Base-by-base conservation (phyloP, 78 protist genomes). In the Dictyostelium purpureum region DNA sequence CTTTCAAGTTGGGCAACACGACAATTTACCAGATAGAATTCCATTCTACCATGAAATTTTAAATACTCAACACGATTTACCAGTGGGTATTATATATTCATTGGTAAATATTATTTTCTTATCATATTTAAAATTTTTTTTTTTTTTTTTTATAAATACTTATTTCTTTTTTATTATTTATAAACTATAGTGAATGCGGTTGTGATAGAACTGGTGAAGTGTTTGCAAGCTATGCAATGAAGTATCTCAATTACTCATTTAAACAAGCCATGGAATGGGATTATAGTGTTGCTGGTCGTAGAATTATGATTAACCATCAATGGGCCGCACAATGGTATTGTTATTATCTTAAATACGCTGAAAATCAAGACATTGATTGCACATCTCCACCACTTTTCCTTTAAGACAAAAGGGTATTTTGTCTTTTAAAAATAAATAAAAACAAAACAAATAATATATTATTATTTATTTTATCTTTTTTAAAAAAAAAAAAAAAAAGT, bases 131-230 rank as follows among this genome's bases (percentile, higher is more conserved):
- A n/a, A n/a, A n/a, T n/a, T n/a, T n/a, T n/a, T n/a, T n/a, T n/a
- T n/a, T n/a, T n/a, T n/a, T n/a, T n/a, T n/a, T n/a, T n/a, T n/a
- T n/a, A n/a, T n/a, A n/a, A 2, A 11, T 2, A 59, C 11, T 11
- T 31, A 28, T 49, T 49, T 49, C 18, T 49, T 49, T 12, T 49
- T 12, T 49, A 38, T 38, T n/a, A n/a, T n/a, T n/a, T n/a, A n/a
- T n/a, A n/a, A n/a, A n/a, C 14, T 21, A 38, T 14, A 71, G 61
- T 59, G 80, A 73, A n/a, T 73, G 82, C 45, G 82, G 80, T 47
- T 73, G 82, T 33, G 80, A 85, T 73, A 77, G 92, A 57, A 85
- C 92, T 45, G 92, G 92, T 35, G 92, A 85, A 35, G 38, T 85
- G 9, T 56, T 73, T 56, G 92, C 92, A 5, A 59, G 77, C 18